These are phyloP conservation scores for Bolboschoenoplectus hybrid DNA, from an alignment of 202 grass and related monocot genomes.

Conservation along the genomic window DNA sequence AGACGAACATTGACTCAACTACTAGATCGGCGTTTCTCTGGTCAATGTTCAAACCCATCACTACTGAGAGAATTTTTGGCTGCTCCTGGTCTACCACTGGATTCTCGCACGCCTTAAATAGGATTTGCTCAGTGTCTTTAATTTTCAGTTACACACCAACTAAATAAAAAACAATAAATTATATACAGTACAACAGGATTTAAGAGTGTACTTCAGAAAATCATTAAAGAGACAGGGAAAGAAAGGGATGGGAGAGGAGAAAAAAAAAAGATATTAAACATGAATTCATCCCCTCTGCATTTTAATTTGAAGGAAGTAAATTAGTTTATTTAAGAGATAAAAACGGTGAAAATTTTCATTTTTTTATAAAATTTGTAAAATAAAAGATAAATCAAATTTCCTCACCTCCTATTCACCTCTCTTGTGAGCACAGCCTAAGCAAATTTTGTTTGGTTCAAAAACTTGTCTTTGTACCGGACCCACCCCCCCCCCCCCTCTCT, in stretches of 20 bases:
- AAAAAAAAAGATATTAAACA: too few species aligned
- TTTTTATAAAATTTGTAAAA: too few species aligned
- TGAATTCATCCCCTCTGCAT: too few species aligned
- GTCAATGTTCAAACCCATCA: slow-evolving; percentile 4
- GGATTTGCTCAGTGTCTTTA: neutral
- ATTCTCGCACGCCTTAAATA: neutral
- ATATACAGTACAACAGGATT: too few species aligned
- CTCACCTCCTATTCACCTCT: too few species aligned
- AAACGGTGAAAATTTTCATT: too few species aligned
- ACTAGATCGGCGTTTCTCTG: neutral
- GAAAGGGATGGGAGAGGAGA: too few species aligned
- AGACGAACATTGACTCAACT: neutral
- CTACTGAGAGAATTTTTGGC: neutral
- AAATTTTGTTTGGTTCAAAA: slow-evolving; percentile 19
- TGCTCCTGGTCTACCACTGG: neutral
- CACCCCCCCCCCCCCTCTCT: neutral
- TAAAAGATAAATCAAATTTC: too few species aligned
- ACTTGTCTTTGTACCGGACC: neutral
- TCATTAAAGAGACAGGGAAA: too few species aligned
- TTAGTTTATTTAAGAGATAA: too few species aligned
- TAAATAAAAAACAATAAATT: neutral
- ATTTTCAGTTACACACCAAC: neutral
- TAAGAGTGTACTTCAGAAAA: too few species aligned
- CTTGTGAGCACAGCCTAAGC: neutral
- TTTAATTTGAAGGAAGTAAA: too few species aligned